Evolutionary conservation across 2,329 filamentous ascomycete species (phyloP).

Genomic region (Penicillium nordicum): DNA sequence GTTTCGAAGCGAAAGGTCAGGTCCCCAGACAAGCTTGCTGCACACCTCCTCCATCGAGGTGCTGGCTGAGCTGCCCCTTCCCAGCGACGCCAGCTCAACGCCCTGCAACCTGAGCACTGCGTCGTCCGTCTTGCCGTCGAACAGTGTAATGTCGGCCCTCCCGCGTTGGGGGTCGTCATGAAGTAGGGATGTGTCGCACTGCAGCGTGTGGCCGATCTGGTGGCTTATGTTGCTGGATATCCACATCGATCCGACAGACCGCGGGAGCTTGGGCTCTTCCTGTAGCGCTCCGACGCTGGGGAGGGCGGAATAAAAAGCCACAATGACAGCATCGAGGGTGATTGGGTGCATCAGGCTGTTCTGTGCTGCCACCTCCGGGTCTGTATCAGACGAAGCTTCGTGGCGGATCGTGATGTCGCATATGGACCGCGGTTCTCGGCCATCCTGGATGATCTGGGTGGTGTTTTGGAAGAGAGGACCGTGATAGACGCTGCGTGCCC

Average conservation of each 20-base stretch:
- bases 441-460: not conserved
- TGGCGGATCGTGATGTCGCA: not conserved
- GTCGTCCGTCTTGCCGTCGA: too few relatives aligned
- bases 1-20: too few relatives aligned
- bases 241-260: not conserved
- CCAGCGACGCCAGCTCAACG: too few relatives aligned
- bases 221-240: too few relatives aligned
- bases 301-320: not conserved
- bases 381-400: not conserved
- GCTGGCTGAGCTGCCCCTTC: too few relatives aligned
- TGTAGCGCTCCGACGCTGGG: not conserved
- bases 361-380: not conserved
- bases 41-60: too few relatives aligned
- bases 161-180: too few relatives aligned
- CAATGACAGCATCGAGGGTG: not conserved
- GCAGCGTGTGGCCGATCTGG: too few relatives aligned
- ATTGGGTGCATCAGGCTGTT: not conserved
- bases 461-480: not conserved
- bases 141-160: too few relatives aligned
- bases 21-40: too few relatives aligned
- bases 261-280: not conserved
- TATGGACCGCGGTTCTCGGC: not conserved
- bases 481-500: not conserved
- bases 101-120: too few relatives aligned
- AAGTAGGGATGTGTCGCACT: too few relatives aligned